Percentiles rank a stretch among this genome's conserved stretches.
Evolutionary conservation across 768 basidiomycete species (phyloP).

Genomic region (Suillus subluteus): DNA sequence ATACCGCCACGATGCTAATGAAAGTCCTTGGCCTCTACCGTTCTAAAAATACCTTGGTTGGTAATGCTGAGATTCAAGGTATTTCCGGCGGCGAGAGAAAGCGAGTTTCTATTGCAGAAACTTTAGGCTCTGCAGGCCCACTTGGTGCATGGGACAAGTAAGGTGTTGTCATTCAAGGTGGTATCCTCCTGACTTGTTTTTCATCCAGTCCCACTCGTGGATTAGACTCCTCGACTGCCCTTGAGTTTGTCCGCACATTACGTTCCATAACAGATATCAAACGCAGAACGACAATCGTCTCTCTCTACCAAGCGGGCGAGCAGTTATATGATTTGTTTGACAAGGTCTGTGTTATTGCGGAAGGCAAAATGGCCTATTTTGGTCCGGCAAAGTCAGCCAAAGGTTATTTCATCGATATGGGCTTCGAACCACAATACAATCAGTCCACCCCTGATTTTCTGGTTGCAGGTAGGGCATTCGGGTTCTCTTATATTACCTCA

Average conservation of each 20-base stretch:
- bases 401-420: slow-evolving; percentile 61
- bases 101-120: slow-evolving; percentile 78
- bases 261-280: slow-evolving; percentile 65
- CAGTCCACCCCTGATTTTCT: slow-evolving; percentile 69
- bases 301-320: slow-evolving; percentile 87
- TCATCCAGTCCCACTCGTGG: slow-evolving; percentile 66
- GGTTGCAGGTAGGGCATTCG: slow-evolving; percentile 35
- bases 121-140: slow-evolving; percentile 72
- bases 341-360: slow-evolving; percentile 68
- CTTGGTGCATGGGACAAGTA: slow-evolving; percentile 83
- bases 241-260: slow-evolving; percentile 75
- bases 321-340: slow-evolving; percentile 66
- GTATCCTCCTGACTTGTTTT: background rate
- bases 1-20: slow-evolving; percentile 48
- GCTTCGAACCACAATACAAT: slow-evolving; percentile 54
- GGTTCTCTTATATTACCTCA: too few species aligned
- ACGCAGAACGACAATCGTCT: slow-evolving; percentile 64
- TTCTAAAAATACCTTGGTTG: slow-evolving; percentile 73
- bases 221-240: slow-evolving; percentile 69
- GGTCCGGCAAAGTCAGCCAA: slow-evolving; percentile 57
- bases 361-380: slow-evolving; percentile 62
- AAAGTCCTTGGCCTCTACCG: slow-evolving; percentile 80
- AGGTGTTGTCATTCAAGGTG: too few species aligned
- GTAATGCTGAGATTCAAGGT: slow-evolving; percentile 80
- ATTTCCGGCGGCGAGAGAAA: slow-evolving; percentile 82